These are phyloP conservation scores for Aspergillus nanangensis DNA, from an alignment of 495 filamentous ascomycete species.

Conservation along the genomic window DNA sequence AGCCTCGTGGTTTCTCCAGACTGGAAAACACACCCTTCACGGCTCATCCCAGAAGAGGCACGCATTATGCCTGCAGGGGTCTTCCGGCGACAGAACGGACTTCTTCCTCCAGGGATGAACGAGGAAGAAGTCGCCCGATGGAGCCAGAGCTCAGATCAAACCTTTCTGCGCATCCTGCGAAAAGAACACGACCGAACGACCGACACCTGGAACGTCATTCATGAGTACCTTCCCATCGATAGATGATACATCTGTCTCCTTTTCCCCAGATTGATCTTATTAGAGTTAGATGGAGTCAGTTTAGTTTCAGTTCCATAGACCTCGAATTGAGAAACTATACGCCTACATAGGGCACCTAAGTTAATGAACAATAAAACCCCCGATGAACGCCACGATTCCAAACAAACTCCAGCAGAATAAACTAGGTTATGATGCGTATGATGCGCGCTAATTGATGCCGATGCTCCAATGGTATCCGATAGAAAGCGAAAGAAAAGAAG, in stretches of 20 bases:
- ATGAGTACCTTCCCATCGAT: conserved; percentile 16
- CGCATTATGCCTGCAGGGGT: conserved; percentile 20
- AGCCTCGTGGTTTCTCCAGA: background rate
- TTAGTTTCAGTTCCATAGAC: too few relatives aligned
- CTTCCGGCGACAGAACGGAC: conserved; percentile 21
- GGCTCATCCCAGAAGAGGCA: conserved; percentile 23
- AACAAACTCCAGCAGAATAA: too few relatives aligned
- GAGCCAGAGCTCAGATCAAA: conserved; percentile 13
- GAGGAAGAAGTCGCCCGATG: conserved; percentile 14
- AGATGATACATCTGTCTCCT: too few relatives aligned
- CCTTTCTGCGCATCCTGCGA: conserved; percentile 17
- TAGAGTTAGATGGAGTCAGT: too few relatives aligned
- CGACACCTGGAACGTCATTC: conserved; percentile 13
- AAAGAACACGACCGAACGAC: conserved; percentile 13
- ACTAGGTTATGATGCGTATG: too few relatives aligned
- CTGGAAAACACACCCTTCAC: background rate
- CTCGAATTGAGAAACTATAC: too few relatives aligned
- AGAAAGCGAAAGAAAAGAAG: background rate
- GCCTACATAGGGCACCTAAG: too few relatives aligned
- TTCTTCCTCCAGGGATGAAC: conserved; percentile 10
- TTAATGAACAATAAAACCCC: too few relatives aligned
- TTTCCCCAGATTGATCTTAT: too few relatives aligned
- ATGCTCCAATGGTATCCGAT: background rate
- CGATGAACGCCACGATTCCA: too few relatives aligned
- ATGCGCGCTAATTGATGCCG: background rate